Evolutionary conservation across 2,329 filamentous ascomycete species (phyloP), one percentile per base, ranked within the genome.

Genomic region (Aspergillus bombycis): DNA sequence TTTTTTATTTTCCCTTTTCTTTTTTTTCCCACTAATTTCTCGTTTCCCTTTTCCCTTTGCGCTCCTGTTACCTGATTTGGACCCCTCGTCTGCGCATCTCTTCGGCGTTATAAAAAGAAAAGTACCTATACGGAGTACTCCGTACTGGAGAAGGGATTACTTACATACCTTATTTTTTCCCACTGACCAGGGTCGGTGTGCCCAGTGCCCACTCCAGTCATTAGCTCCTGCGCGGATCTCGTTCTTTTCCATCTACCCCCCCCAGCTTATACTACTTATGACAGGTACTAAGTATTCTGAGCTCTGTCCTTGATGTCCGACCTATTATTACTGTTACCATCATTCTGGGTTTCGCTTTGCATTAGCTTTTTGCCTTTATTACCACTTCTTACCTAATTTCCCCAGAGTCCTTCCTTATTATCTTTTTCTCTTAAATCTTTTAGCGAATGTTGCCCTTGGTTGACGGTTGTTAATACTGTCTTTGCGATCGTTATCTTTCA

Each of bases 301-400:
- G 38, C 62, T 50, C 36, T 45, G 62, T 45, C 41, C 43, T 55
- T 58, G 36, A 64, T 59, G 41, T 36, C 41, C 61, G 50, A 52
- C 32, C 65, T 54, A 58, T 54, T 65, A 55, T 53, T 63, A 52
- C 36, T 62, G 61, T 66, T 64, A 62, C 66, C 66, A 64, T 60
- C 62, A 57, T 57, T 58, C 38, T 66, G 64, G 65, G 57, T 62
- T 58, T 60, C 46, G 43, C 30, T 65, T 61, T 56, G 56, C 55
- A 61, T 61, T 62, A 62, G 61, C 56, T 60, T 38, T 43, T 53
- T 55, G 26, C 57, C n/a, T 38, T 48, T 43, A 21, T 7, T 26
- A 55, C 38, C 56, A 55, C 57, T 54, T 41, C 58, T 43, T 63
- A 52, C 50, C 53, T 60, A 41, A 53, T 55, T 43, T 38, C 52